A percentile compares a stretch with the other conserved stretches of the same genome.
phyloP scores from a whole-genome alignment of 2,329 filamentous ascomycete species.

The Colletotrichum sp. region DNA sequence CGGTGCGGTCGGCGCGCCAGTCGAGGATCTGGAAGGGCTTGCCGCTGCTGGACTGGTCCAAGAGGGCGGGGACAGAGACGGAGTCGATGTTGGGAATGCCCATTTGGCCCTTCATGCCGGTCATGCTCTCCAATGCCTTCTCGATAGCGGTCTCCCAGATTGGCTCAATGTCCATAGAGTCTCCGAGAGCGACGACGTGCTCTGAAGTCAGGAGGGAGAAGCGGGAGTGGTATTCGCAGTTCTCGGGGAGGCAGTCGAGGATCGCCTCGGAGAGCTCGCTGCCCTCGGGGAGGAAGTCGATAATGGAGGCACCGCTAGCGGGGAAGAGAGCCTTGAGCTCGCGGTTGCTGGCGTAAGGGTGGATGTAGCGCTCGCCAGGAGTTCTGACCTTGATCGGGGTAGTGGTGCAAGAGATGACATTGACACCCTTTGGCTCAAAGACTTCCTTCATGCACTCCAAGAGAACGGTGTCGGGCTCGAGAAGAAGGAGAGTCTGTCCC shows the following conservation, averaged over 20 bases:
- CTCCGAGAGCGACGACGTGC: background rate
- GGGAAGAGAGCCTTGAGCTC: constrained; percentile 34
- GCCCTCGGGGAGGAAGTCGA: constrained; percentile 35
- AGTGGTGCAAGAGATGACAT: constrained; percentile 27
- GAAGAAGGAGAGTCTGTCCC: constrained; percentile 29
- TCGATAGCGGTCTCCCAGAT: constrained; percentile 27
- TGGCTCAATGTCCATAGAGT: constrained; percentile 7
- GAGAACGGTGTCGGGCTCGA: constrained; percentile 38
- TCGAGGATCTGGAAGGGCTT: constrained; percentile 38
- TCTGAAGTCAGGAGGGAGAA: constrained; percentile 20
- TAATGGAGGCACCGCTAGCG: constrained; percentile 24
- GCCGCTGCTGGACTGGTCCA: constrained; percentile 9
- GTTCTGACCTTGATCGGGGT: constrained; percentile 4
- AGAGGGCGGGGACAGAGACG: constrained; percentile 30
- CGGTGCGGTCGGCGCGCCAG: constrained; percentile 40
- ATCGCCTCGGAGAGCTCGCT: constrained; percentile 32
- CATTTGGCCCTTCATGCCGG: background rate
- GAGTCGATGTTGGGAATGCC: background rate
- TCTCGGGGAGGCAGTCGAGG: constrained; percentile 25
- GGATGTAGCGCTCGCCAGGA: constrained; percentile 22
- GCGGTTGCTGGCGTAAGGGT: constrained; percentile 29
- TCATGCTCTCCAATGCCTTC: constrained; percentile 20
- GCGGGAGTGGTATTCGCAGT: constrained; percentile 30
- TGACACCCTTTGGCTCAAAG: background rate
- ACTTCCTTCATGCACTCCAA: constrained; percentile 29